Conservation (phyloP, 768 basidiomycete genomes). For the Leccinum pellstonianum region DNA sequence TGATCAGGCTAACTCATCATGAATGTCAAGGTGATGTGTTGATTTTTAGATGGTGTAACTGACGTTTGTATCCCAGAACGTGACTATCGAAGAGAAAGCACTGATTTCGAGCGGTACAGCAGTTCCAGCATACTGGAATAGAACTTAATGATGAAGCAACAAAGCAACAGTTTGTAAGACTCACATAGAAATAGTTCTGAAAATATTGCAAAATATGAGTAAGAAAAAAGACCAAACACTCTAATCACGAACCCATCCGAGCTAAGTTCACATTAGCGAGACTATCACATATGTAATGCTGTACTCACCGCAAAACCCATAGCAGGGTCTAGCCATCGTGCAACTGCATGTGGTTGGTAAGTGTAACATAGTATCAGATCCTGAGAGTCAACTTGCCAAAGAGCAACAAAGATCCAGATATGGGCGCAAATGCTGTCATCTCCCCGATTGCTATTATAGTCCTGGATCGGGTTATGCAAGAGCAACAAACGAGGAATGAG, state of each 20-base stretch:
- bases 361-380: not conserved
- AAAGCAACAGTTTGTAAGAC: not conserved
- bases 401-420: slow-evolving; percentile 30
- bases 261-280: slow-evolving; percentile 8
- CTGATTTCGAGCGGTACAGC: slow-evolving; percentile 50
- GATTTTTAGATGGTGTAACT: not conserved
- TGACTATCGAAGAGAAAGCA: slow-evolving; percentile 48
- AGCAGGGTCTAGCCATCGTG: slow-evolving; percentile 35
- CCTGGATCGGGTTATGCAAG: slow-evolving; percentile 13
- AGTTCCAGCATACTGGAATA: slow-evolving; percentile 27
- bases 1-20: slow-evolving; percentile 32
- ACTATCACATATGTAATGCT: not conserved
- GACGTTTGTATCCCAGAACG: slow-evolving; percentile 46
- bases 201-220: slow-evolving; percentile 1
- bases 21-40: slow-evolving; percentile 5
- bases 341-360: slow-evolving; percentile 17
- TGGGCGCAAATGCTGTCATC: slow-evolving; percentile 29
- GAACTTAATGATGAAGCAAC: not conserved
- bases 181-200: slow-evolving; percentile 37
- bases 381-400: slow-evolving; percentile 19
- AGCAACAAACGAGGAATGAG: not conserved
- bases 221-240: not conserved
- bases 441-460: slow-evolving; percentile 32
- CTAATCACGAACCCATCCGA: slow-evolving; percentile 25
- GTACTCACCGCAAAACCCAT: slow-evolving; percentile 30